These are phyloP conservation scores for Favolaschia claudopus DNA, from an alignment of 768 basidiomycete genomes.

Conservation along the genomic window DNA sequence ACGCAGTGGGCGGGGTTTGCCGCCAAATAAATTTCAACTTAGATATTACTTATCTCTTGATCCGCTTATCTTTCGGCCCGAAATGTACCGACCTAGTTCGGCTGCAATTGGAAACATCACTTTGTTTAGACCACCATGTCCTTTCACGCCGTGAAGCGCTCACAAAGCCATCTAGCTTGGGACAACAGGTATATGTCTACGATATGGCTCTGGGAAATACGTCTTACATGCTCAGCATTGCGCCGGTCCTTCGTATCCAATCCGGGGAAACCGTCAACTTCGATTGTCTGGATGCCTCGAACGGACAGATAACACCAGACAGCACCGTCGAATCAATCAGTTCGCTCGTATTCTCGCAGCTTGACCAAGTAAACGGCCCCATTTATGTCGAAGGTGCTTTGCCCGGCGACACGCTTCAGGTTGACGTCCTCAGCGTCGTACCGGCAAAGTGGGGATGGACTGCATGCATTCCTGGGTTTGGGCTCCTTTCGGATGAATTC, in stretches of 20 bases:
- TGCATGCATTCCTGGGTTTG: conserved; percentile 65
- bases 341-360: conserved; percentile 52
- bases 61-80: background rate
- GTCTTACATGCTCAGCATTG: conserved; percentile 46
- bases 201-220: background rate
- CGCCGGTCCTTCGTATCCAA: conserved; percentile 54
- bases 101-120: no score
- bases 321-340: conserved; percentile 47
- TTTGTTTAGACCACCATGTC: conserved; percentile 39
- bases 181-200: conserved; percentile 56
- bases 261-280: conserved; percentile 65
- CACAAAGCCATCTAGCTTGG: conserved; percentile 64
- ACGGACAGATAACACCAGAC: conserved; percentile 59
- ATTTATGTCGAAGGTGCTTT: conserved; percentile 58
- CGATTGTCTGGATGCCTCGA: conserved; percentile 70
- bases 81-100: no score
- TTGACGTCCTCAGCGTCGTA: conserved; percentile 62
- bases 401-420: conserved; percentile 65
- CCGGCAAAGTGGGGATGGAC: conserved; percentile 73
- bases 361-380: conserved; percentile 69
- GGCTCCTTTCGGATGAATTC: conserved; percentile 64
- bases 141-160: conserved; percentile 61
- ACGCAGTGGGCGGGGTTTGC: conserved; percentile 13
- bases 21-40: no score
- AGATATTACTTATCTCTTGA: no score